These are phyloP conservation scores for Trichoderma atroviride DNA, from an alignment of 2,329 filamentous ascomycete genomes.

Conservation along the genomic window DNA sequence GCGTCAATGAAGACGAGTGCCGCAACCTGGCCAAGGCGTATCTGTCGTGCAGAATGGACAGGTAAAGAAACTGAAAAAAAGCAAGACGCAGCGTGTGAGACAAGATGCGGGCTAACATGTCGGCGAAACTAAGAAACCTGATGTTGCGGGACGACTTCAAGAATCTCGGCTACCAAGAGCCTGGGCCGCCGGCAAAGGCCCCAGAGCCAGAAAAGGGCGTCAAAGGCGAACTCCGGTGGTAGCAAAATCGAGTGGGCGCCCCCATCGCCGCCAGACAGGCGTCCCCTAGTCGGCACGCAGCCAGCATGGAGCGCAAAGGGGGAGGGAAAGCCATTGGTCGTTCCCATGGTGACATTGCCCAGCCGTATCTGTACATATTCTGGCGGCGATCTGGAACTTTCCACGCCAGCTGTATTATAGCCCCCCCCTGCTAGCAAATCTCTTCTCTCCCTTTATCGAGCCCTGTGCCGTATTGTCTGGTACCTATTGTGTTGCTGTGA, in stretches of 20 bases:
- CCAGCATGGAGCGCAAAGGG: slow-evolving; percentile 7
- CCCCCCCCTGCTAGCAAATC: slow-evolving; percentile 18
- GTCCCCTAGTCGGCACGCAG: slow-evolving; percentile 2
- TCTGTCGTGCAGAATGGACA: slow-evolving; percentile 89
- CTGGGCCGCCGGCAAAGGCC: slow-evolving; percentile 30
- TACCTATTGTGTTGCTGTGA: background rate
- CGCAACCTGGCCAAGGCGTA: slow-evolving; percentile 86
- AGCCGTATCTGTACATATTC: slow-evolving; percentile 21
- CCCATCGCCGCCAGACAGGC: slow-evolving; percentile 10
- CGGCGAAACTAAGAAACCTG: slow-evolving; percentile 65
- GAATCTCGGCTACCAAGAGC: slow-evolving; percentile 75
- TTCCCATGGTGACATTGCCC: slow-evolving; percentile 24
- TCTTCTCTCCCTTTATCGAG: slow-evolving; percentile 12
- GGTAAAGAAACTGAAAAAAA: slow-evolving; percentile 57
- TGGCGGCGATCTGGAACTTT: slow-evolving; percentile 25
- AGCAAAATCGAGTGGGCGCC: slow-evolving; percentile 23
- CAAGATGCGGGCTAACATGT: slow-evolving; percentile 12
- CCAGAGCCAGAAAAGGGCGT: slow-evolving; percentile 41
- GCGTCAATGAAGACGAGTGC: slow-evolving; percentile 85
- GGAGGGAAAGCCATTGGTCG: slow-evolving; percentile 12
- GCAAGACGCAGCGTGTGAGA: slow-evolving; percentile 20
- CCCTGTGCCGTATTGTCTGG: too few species aligned
- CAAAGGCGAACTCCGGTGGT: slow-evolving; percentile 46
- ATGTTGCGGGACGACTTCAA: slow-evolving; percentile 96
- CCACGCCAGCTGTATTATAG: slow-evolving; percentile 23